These are phyloP conservation scores for Wallacemonas sp. DNA, from an alignment of 208 protist species.

Conservation along the genomic window DNA sequence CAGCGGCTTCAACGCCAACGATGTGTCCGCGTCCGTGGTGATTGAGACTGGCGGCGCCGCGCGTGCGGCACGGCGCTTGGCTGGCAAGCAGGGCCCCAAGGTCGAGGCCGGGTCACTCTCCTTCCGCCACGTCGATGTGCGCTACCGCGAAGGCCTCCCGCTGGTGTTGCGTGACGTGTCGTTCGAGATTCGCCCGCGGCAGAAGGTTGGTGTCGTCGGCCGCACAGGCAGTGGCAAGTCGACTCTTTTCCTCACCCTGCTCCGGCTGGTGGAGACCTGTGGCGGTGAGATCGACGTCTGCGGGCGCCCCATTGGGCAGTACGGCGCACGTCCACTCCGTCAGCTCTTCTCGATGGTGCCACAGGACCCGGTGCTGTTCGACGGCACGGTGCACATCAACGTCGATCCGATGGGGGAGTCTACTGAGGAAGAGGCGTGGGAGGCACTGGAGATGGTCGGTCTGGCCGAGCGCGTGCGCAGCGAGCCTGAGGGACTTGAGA, in stretches of 20 bases:
- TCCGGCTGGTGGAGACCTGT: constrained; percentile 69
- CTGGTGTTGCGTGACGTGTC: constrained; percentile 65
- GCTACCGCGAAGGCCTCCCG: constrained; percentile 64
- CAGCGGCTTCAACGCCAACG: background rate
- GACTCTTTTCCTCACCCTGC: constrained; percentile 72
- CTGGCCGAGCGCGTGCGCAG: constrained; percentile 23
- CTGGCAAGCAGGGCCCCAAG: too few species aligned
- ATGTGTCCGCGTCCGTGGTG: constrained; percentile 19
- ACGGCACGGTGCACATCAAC: constrained; percentile 76
- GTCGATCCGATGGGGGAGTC: constrained; percentile 59
- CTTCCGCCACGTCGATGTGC: constrained; percentile 67
- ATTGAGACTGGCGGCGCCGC: constrained; percentile 14
- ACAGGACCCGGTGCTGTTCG: constrained; percentile 84
- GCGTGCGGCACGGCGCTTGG: too few species aligned
- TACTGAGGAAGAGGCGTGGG: constrained; percentile 32
- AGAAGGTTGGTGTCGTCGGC: constrained; percentile 88
- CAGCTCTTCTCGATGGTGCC: constrained; percentile 80
- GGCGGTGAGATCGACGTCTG: constrained; percentile 52
- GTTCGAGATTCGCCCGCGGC: constrained; percentile 47
- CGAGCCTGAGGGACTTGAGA: constrained; percentile 24
- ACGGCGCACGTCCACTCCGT: constrained; percentile 51
- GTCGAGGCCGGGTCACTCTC: constrained; percentile 39
- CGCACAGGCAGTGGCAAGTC: constrained; percentile 88
- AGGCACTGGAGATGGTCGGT: constrained; percentile 35
- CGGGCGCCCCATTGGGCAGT: constrained; percentile 34